Evolutionary conservation across 73 alveolate genomes (phyloP), one percentile per base, ranked within the genome.

Genomic region (Loxodes magnus): DNA sequence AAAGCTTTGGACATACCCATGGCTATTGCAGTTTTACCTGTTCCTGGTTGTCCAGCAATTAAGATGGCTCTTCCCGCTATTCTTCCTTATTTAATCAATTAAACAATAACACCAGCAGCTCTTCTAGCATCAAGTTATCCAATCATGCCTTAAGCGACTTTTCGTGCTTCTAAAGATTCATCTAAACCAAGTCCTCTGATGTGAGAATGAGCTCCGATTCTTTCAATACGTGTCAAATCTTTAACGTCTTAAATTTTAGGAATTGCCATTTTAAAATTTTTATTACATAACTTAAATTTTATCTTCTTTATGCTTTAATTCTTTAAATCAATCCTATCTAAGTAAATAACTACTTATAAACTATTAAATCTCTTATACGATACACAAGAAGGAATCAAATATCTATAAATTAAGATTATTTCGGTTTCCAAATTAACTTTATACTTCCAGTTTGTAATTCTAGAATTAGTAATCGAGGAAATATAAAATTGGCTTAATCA

Each of bases 21-120:
- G 9, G 87, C 85, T 15, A 81, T 70, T 24, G 91, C 87, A 20
- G 98, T 94, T 74, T 94, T 94, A 59, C 99, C 99, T 9, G 99
- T 94, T 31, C 99, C 99, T 55, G 99, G 99, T 72, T 87, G 96
- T 24, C 99, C 99, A 15, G 95, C 98, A 42, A 94, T 71, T 25
- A 94, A 71, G 31, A 94, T 79, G 31, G 98, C 97, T 66, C 98
- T 74, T 16, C 99, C 99, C 29, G 99, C 99, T 16, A 94, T 72
- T 67, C 80, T 80, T 19, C 95, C 97, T 50, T 86, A 96, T 58
- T 84, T 79, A 48, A 77, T 85, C 82, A 87, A 73, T 20, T 51
- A 48, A 22, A 89, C 46, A 41, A 89, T 76, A 43, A 89, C 71
- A 31, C 97, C 96, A 20, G 95, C 94, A 4, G 93, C 87, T 62